Conservation (phyloP, 139 green algal species). For the Klebsormidium nitens region DNA sequence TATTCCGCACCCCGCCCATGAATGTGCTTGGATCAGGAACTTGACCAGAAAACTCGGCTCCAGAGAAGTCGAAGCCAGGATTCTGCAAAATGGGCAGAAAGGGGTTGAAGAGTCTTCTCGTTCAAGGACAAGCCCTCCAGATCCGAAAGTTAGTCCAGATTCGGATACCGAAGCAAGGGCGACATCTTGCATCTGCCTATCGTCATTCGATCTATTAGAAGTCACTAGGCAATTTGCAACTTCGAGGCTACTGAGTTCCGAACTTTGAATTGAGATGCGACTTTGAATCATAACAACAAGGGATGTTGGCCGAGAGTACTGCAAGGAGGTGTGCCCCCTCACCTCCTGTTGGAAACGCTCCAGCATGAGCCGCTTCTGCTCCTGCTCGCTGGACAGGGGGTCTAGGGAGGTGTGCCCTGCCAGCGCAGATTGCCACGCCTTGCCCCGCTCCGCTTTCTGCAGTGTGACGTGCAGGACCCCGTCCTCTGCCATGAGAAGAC, state of each 20-base stretch:
- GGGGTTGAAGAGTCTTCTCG: neutral
- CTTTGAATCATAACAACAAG: conserved; percentile 1
- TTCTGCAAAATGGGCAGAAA: conserved; percentile 56
- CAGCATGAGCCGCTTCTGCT: conserved; percentile 79
- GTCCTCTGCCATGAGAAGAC: conserved; percentile 26
- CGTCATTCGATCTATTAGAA: neutral
- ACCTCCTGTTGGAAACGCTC: conserved; percentile 84
- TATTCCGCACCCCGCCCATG: too few species aligned
- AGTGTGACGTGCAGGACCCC: conserved; percentile 27
- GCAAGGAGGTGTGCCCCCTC: conserved; percentile 4
- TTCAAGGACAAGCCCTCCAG: neutral
- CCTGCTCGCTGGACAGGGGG: conserved; percentile 45
- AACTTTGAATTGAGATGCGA: neutral
- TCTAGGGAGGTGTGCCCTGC: conserved; percentile 64
- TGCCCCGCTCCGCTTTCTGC: conserved; percentile 65
- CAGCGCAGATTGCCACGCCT: conserved; percentile 66
- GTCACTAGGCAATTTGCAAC: neutral
- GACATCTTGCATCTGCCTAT: neutral
- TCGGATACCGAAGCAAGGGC: neutral
- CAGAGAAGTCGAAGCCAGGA: conserved; percentile 91
- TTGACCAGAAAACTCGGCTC: conserved; percentile 68
- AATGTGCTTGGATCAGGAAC: conserved; percentile 79
- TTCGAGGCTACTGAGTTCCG: neutral
- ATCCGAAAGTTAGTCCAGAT: neutral
- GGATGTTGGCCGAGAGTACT: neutral